A percentile compares a stretch with the other conserved stretches of the same genome.
These are phyloP conservation scores for Marchantia polymorpha DNA, from an alignment of 225 moss, liverwort and hornwort species.

Conservation along the genomic window DNA sequence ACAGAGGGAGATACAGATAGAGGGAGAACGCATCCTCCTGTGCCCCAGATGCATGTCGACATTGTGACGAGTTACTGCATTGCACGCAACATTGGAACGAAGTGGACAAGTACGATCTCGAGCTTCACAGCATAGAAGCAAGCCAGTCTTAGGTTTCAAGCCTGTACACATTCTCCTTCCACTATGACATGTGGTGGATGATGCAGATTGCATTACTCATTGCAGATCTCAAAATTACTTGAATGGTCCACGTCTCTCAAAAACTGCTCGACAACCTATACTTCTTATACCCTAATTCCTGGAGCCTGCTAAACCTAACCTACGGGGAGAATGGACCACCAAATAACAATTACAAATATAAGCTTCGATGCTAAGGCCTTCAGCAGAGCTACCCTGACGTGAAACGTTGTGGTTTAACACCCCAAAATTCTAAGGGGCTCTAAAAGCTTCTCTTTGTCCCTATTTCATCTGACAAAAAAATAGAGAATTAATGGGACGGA, in stretches of 20 bases:
- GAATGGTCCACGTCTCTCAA: constrained; percentile 20
- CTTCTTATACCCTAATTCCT: constrained; percentile 2
- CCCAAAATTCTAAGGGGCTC: constrained; percentile 38
- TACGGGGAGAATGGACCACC: constrained; percentile 30
- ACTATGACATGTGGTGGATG: background rate
- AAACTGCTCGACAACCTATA: background rate
- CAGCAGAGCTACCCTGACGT: constrained; percentile 20
- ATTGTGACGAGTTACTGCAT: too few species aligned
- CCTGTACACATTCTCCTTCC: background rate
- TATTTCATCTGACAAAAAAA: constrained; percentile 11
- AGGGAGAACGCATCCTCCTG: too few species aligned
- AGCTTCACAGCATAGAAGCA: background rate
- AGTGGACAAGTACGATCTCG: background rate
- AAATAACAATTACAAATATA: constrained; percentile 28
- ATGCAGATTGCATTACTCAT: background rate
- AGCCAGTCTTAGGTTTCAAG: background rate
- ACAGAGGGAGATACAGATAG: too few species aligned
- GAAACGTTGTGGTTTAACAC: constrained; percentile 21
- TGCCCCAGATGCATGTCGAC: too few species aligned
- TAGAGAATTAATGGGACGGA: constrained; percentile 32
- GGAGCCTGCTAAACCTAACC: constrained; percentile 12
- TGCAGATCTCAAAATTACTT: constrained; percentile 34
- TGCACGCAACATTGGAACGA: too few species aligned
- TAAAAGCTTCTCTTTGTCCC: constrained; percentile 23
- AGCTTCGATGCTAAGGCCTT: constrained; percentile 4